Evolutionary conservation across 2,329 filamentous ascomycete species (phyloP).

Genomic region (Phoma sp.): DNA sequence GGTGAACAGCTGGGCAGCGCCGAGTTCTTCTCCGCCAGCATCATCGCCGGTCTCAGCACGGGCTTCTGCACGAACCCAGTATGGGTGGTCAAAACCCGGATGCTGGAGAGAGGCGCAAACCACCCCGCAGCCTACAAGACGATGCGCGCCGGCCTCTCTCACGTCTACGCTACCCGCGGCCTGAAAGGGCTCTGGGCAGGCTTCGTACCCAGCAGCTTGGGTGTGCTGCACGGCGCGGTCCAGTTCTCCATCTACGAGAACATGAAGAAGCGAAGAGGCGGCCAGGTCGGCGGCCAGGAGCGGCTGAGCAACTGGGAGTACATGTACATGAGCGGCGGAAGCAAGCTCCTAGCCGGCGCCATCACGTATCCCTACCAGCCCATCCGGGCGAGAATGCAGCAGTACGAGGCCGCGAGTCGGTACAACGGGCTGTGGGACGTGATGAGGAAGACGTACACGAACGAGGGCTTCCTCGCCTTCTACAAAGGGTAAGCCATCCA

Average conservation of each 20-base stretch:
- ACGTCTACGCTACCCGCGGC: conserved; percentile 75
- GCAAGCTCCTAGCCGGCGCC: conserved; percentile 88
- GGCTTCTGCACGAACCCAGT: conserved; percentile 90
- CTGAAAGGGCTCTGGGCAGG: conserved; percentile 85
- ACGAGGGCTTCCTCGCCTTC: conserved; percentile 83
- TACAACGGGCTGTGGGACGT: conserved; percentile 80
- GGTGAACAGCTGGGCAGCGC: conserved; percentile 60
- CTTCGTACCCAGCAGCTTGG: conserved; percentile 79
- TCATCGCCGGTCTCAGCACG: conserved; percentile 70
- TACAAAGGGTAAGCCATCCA: conserved; percentile 71
- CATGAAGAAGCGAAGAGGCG: conserved; percentile 66
- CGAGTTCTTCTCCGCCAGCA: conserved; percentile 84
- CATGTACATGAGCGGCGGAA: conserved; percentile 76
- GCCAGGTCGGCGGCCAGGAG: conserved; percentile 39
- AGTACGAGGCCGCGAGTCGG: conserved; percentile 77
- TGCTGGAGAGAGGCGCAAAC: conserved; percentile 82
- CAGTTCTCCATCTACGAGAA: conserved; percentile 96
- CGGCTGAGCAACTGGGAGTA: conserved; percentile 75
- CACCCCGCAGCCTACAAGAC: conserved; percentile 80
- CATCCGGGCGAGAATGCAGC: conserved; percentile 84
- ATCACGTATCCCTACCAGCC: conserved; percentile 96
- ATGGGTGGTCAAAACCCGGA: conserved; percentile 98
- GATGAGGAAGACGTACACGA: conserved; percentile 72
- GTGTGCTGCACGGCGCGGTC: conserved; percentile 89
- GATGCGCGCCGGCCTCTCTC: conserved; percentile 72